Percentiles rank a stretch among this genome's conserved stretches.
Evolutionary conservation across 1,284 basidiomycete species (phyloP).

Genomic region (Ustilago trichophora): DNA sequence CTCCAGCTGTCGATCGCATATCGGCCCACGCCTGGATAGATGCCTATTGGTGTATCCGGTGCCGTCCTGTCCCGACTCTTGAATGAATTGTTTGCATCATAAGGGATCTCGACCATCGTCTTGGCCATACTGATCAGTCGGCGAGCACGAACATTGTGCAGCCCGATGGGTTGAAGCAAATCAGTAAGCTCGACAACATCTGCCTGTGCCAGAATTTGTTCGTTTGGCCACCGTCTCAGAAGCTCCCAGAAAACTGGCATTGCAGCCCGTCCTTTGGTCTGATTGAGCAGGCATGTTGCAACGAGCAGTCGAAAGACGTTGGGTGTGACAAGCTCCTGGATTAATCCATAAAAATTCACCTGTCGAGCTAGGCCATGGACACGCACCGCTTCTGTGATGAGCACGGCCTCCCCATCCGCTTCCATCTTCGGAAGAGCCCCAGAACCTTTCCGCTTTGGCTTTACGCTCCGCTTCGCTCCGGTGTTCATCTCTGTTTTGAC

Average conservation of each 20-base stretch:
- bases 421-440: neutral
- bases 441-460: neutral
- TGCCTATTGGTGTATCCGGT: constrained; percentile 28
- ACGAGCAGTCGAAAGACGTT: constrained; percentile 39
- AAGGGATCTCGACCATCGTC: constrained; percentile 32
- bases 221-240: constrained; percentile 27
- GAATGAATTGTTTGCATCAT: constrained; percentile 18
- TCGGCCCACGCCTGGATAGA: constrained; percentile 35
- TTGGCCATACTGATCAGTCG: constrained; percentile 24
- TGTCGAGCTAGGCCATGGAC: constrained; percentile 26
- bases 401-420: neutral
- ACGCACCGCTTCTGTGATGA: constrained; percentile 4
- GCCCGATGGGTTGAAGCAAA: constrained; percentile 30
- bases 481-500: neutral
- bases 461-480: neutral
- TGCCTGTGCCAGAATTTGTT: constrained; percentile 18
- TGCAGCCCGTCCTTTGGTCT: constrained; percentile 34
- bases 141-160: constrained; percentile 31
- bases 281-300: constrained; percentile 43
- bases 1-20: constrained; percentile 43
- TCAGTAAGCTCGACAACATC: constrained; percentile 20
- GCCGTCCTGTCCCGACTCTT: constrained; percentile 21
- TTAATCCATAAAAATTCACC: constrained; percentile 36
- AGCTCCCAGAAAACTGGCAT: constrained; percentile 41
- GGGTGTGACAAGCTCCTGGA: constrained; percentile 40